These are phyloP conservation scores for Leccinum obscurum DNA, from an alignment of 768 basidiomycete genomes.

Conservation along the genomic window DNA sequence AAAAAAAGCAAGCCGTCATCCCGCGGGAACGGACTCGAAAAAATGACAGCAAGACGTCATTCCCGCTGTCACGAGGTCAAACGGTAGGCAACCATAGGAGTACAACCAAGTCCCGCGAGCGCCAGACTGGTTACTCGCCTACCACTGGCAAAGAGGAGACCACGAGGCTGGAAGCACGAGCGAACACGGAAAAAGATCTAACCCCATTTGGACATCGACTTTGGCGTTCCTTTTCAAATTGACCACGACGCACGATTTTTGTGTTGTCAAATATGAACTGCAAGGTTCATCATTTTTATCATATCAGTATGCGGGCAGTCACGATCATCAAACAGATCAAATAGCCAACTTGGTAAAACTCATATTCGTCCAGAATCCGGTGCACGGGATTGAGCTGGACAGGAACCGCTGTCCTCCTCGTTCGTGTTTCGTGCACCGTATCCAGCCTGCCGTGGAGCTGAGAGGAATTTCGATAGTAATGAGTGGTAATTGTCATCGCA, in stretches of 20 bases:
- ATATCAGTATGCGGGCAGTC: conserved; percentile 6
- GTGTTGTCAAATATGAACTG: conserved; percentile 4
- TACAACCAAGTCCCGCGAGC: background rate
- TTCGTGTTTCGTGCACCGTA: conserved; percentile 24
- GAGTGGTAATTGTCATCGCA: conserved; percentile 7
- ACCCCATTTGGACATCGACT: background rate
- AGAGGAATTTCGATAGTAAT: conserved; percentile 9
- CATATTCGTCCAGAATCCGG: conserved; percentile 12
- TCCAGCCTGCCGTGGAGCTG: conserved; percentile 22
- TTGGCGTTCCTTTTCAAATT: conserved; percentile 7
- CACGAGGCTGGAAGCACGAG: conserved; percentile 16
- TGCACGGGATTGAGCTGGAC: conserved; percentile 6
- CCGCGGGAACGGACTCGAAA: background rate
- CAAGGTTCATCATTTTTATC: conserved; percentile 22
- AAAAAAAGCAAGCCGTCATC: background rate
- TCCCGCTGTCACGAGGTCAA: background rate
- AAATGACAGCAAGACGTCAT: conserved; percentile 4
- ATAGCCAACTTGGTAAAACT: conserved; percentile 16
- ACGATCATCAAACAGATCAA: conserved; percentile 12
- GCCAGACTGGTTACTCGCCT: background rate
- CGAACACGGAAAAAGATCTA: background rate
- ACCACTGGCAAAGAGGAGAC: conserved; percentile 3
- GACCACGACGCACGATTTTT: conserved; percentile 4
- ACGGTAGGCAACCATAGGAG: background rate
- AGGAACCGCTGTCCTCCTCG: conserved; percentile 7